These are phyloP conservation scores for Bremia lactucae DNA, from an alignment of 352 stramenopile genomes.

Conservation along the genomic window DNA sequence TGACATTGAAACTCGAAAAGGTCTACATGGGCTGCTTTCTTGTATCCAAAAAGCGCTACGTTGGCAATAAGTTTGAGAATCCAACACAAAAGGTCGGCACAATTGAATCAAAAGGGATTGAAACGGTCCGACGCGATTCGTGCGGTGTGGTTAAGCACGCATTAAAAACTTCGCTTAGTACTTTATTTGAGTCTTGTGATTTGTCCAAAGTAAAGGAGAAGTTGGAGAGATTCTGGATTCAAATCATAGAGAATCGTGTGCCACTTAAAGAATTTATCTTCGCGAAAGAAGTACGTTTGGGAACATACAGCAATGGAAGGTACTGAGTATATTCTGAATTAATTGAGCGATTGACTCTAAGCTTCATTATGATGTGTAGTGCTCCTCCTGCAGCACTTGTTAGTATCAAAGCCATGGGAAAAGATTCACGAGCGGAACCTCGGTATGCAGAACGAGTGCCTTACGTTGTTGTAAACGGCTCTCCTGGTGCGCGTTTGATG, in stretches of 20 bases:
- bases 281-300: constrained; percentile 76
- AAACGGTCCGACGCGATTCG: constrained; percentile 88
- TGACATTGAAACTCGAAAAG: constrained; percentile 84
- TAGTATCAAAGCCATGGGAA: constrained; percentile 65
- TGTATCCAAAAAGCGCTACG: constrained; percentile 94
- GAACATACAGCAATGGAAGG: constrained; percentile 63
- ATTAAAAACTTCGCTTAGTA: constrained; percentile 53
- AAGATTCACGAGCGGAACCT: constrained; percentile 65
- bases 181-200: constrained; percentile 60
- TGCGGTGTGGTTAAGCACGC: constrained; percentile 79
- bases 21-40: constrained; percentile 89
- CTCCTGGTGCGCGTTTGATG: constrained; percentile 75
- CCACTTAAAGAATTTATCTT: constrained; percentile 77
- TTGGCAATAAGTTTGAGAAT: constrained; percentile 80
- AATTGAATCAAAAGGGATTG: constrained; percentile 89
- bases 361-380: constrained; percentile 17
- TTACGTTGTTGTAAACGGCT: constrained; percentile 87
- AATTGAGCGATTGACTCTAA: neutral
- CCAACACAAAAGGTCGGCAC: constrained; percentile 31
- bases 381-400: constrained; percentile 69
- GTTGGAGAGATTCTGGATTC: constrained; percentile 51
- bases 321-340: neutral
- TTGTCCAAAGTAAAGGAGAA: constrained; percentile 56
- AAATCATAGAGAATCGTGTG: constrained; percentile 55
- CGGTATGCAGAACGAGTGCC: constrained; percentile 79